These are phyloP conservation scores for Coleophoma crateriformis DNA, from an alignment of 2,329 filamentous ascomycete genomes.

Conservation along the genomic window DNA sequence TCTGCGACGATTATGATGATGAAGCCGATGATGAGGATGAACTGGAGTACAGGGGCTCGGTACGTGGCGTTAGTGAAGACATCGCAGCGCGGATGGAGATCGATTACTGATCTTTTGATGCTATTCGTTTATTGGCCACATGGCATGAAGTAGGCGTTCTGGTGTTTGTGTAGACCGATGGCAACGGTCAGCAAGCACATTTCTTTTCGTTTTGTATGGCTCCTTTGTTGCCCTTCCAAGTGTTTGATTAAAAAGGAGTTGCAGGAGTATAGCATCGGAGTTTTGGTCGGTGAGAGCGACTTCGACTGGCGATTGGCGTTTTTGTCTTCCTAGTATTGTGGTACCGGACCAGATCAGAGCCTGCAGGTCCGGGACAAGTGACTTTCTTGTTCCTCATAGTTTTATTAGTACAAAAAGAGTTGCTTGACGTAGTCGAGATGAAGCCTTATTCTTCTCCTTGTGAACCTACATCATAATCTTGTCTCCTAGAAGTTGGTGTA, in stretches of 20 bases:
- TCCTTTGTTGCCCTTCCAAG: constrained; percentile 11
- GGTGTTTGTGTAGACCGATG: constrained; percentile 7
- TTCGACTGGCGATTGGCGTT: constrained; percentile 12
- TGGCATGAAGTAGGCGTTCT: neutral
- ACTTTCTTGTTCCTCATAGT: too few species aligned
- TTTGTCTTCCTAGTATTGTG: neutral
- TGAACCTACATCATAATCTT: too few species aligned
- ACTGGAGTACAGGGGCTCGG: constrained; percentile 36
- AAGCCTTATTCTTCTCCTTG: too few species aligned
- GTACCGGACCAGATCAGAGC: too few species aligned
- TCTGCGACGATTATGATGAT: constrained; percentile 29
- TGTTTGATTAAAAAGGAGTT: constrained; percentile 7
- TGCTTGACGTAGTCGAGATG: too few species aligned
- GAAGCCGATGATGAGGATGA: constrained; percentile 28
- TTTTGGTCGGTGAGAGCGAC: constrained; percentile 15
- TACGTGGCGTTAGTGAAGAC: constrained; percentile 57
- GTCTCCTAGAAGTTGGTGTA: too few species aligned
- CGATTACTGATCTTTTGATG: constrained; percentile 25
- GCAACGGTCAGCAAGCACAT: constrained; percentile 8
- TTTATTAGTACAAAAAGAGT: too few species aligned
- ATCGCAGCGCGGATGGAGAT: constrained; percentile 59
- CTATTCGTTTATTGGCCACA: too few species aligned
- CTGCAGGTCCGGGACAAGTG: too few species aligned
- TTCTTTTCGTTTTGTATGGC: constrained; percentile 8
- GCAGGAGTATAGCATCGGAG: constrained; percentile 6